phyloP scores from a whole-genome alignment of 495 filamentous ascomycete species.

The Physcia stellaris region DNA sequence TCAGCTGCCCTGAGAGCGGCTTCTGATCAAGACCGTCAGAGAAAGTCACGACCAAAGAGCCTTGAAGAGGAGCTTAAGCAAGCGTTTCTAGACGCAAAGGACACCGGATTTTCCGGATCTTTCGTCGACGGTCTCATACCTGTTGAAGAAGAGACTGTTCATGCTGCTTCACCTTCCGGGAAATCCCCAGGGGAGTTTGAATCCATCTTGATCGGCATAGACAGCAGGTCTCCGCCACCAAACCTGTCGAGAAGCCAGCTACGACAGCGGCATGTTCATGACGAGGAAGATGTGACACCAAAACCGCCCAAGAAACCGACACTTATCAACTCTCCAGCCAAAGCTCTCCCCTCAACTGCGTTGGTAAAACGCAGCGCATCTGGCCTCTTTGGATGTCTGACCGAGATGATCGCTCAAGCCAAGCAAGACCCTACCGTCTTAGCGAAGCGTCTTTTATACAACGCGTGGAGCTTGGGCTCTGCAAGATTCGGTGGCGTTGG shows the following conservation, averaged over 20 bases:
- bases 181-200: no score
- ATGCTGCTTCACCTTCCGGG: no score
- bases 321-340: neutral
- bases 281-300: neutral
- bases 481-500: slow-evolving; percentile 12
- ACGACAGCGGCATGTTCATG: neutral
- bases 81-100: slow-evolving; percentile 1
- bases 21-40: no score
- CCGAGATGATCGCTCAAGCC: slow-evolving; percentile 6
- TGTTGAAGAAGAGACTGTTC: neutral
- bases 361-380: slow-evolving; percentile 3
- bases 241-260: neutral
- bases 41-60: slow-evolving; percentile 10
- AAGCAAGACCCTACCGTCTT: slow-evolving; percentile 13
- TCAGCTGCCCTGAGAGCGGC: no score
- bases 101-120: no score
- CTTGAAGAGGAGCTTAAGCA: slow-evolving; percentile 13
- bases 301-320: neutral
- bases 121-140: slow-evolving; percentile 6
- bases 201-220: neutral
- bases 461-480: slow-evolving; percentile 15
- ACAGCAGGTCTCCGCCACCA: neutral
- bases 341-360: slow-evolving; percentile 1
- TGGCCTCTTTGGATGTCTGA: slow-evolving; percentile 11
- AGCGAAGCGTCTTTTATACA: slow-evolving; percentile 17